Evolutionary conservation across 495 filamentous ascomycete genomes (phyloP), one percentile per base, ranked within the genome.

Genomic region (Paragyromitra xinjiangensis): DNA sequence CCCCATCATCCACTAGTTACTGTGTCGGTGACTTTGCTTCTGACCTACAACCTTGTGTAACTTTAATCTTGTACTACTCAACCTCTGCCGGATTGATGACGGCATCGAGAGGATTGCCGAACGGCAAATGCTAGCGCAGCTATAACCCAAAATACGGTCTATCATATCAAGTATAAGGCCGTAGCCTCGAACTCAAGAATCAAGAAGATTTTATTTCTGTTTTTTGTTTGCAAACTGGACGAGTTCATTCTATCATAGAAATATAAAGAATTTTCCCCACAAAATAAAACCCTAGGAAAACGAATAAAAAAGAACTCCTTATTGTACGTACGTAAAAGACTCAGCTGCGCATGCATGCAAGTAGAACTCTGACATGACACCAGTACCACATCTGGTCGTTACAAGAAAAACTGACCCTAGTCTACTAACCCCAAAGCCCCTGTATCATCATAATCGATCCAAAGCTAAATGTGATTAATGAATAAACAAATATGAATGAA

Each of bases 361-460:
- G 29, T 37, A 61, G 26, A 61, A 61, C 14, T 16, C 56, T 29
- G 2, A 34, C 29, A 34, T 34, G 2, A 34, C 2, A 34, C 29
- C 3, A 3, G 29, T 39, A n/a, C 26, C 26, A 39, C 37, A 44
- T 64, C 48, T n/a, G 19, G 22, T 24, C 39, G 48, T 48, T 45
- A 64, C 19, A 64, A 45, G 48, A 64, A 14, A 64, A 24, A 14
- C 39, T 61, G 14, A 37, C 29, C 56, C 56, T 14, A 61, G 26
- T 39, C 29, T 37, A 37, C n/a, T 29, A 39, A 37, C 5, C 5
- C 2, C 14, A 37, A n/a, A n/a, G 37, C 8, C 48, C 6, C 48
- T 34, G 29, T 34, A 19, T n/a, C 48, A 51, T 34, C 29, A 61
- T n/a, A 11, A 22, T 11, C 19, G 16, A 48, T 51, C 34, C 44